Base-by-base conservation (phyloP, 345 rosid genomes). In the Clarkia xantiana region DNA sequence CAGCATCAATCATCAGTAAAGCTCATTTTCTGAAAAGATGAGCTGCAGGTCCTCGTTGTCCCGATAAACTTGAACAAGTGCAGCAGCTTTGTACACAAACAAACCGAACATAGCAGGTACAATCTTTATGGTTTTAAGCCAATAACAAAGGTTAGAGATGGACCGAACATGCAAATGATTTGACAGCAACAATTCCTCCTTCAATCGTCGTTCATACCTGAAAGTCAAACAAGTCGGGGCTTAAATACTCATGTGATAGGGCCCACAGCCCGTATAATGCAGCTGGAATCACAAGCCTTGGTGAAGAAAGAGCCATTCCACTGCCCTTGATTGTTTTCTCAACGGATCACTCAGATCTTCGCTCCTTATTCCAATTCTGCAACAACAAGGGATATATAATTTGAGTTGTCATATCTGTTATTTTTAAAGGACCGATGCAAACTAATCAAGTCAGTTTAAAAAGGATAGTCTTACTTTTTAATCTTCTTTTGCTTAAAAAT, bases 21-120 rank as follows among this genome's bases (percentile, higher is more conserved):
- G 8, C 63, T 67, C 74, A 4, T 70, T 66, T 39, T 84, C 94
- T 25, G 89, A 93, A 57, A 86, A 83, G 44, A 81, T 23, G 51
- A 91, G 44, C 51, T 60, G 64, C 60, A 86, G 79, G 68, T 79
- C 93, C 60, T 86, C 89, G 48, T 91, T 91, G 51, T 91, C 98
- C 72, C 98, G 71, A 60, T 81, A 86, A 49, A 79, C 89, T 78
- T 91, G 96, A 54, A 86, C 94, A 22, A 86, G 78, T 29, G 94
- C 88, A 15, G 96, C 96, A 14, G 94, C 96, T 79, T 91, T 91
- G 69, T 91, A 91, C 40, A 74, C 96, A 65, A 91, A 76, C 81
- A 91, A 46, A 48, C 98, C 94, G 49, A 81, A 52, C 94, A 91
- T 77, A 58, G 98, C 94, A 10, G 94, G 98, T 44, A 72, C 77